These are phyloP conservation scores for Yarrowia sp. DNA, from an alignment of 805 yeast genomes.

Conservation along the genomic window DNA sequence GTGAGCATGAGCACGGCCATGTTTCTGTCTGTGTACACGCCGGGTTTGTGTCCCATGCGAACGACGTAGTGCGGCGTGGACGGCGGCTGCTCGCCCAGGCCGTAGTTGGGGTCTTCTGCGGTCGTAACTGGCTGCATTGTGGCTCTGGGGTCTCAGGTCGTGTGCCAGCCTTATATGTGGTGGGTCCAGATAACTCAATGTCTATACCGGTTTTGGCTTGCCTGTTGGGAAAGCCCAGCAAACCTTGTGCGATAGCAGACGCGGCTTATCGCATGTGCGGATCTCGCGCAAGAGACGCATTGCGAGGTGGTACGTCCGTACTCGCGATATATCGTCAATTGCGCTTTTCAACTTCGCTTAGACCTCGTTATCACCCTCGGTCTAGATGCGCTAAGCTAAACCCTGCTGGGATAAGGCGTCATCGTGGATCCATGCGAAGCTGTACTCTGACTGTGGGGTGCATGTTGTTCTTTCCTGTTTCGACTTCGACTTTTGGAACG, in stretches of 20 bases:
- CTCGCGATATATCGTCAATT: too few species aligned
- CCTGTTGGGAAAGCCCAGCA: constrained; percentile 22
- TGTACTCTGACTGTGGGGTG: too few species aligned
- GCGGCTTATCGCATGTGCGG: constrained; percentile 11
- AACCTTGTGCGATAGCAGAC: constrained; percentile 6
- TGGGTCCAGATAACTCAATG: constrained; percentile 19
- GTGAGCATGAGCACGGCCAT: constrained; percentile 17
- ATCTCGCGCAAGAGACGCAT: too few species aligned
- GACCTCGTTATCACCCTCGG: too few species aligned
- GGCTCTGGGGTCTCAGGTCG: neutral
- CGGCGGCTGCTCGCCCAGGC: neutral
- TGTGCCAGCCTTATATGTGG: constrained; percentile 11
- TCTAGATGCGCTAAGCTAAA: too few species aligned
- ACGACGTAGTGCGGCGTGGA: constrained; percentile 1
- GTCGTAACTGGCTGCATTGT: constrained; percentile 1
- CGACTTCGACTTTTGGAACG: too few species aligned
- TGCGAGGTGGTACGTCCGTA: too few species aligned
- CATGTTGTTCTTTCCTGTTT: too few species aligned
- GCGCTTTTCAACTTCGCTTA: too few species aligned
- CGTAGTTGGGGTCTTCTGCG: neutral
- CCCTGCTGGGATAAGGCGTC: constrained; percentile 21
- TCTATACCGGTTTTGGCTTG: neutral
- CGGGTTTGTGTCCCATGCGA: constrained; percentile 15
- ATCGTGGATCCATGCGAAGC: constrained; percentile 3
- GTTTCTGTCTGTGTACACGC: constrained; percentile 4